These are phyloP conservation scores for Tricholoma saponaceum DNA, from an alignment of 768 basidiomycete species.

Conservation along the genomic window DNA sequence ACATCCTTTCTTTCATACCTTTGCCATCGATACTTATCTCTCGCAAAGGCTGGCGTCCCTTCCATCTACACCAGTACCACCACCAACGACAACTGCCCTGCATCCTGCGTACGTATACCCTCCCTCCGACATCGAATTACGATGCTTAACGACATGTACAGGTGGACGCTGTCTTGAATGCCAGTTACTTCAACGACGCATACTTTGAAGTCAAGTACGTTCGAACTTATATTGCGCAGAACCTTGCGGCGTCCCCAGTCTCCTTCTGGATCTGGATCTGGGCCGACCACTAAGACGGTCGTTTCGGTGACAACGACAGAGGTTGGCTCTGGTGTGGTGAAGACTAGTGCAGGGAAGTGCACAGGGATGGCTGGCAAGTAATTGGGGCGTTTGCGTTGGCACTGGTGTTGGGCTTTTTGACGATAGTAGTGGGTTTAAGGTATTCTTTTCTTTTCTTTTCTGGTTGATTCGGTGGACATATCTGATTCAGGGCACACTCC, in stretches of 20 bases:
- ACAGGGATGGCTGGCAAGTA: background rate
- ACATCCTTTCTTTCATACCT: background rate
- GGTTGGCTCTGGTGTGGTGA: background rate
- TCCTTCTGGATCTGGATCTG: no score
- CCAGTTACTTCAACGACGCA: constrained; percentile 43
- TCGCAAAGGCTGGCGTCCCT: constrained; percentile 39
- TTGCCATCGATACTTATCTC: background rate
- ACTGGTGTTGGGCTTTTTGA: background rate
- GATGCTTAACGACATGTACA: no score
- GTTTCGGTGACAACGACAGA: background rate
- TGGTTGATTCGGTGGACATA: background rate
- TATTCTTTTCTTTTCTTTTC: background rate
- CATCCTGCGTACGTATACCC: constrained; percentile 37
- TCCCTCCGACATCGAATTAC: no score
- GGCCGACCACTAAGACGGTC: background rate
- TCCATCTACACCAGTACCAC: constrained; percentile 36
- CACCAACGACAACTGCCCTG: no score
- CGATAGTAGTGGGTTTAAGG: background rate
- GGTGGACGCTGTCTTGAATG: constrained; percentile 44
- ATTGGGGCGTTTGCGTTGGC: background rate
- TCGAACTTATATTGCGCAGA: constrained; percentile 46
- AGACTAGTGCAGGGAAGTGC: background rate
- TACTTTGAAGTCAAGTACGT: constrained; percentile 61
- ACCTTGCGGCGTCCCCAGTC: constrained; percentile 3
- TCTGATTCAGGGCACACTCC: background rate